Conservation (phyloP, 2,329 filamentous ascomycete species). For the Biscogniauxia marginata region DNA sequence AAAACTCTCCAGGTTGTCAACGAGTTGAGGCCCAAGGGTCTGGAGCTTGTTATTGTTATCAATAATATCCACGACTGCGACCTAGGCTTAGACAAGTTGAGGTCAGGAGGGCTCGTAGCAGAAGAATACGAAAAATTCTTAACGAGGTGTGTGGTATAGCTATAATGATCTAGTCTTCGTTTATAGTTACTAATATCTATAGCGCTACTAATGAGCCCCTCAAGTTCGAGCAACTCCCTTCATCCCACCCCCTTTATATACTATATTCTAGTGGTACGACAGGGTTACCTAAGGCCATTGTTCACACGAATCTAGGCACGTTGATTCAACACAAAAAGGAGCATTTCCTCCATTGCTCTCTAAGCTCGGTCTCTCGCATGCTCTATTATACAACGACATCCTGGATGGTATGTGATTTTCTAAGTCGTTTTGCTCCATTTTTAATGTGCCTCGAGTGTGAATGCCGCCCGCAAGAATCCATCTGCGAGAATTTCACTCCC, state of each 20-base stretch:
- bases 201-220: conserved; percentile 46
- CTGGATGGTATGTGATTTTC: conserved; percentile 65
- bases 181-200: conserved; percentile 22
- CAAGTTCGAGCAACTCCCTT: conserved; percentile 72
- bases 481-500: no score
- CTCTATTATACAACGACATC: conserved; percentile 95
- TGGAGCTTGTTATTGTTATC: conserved; percentile 74
- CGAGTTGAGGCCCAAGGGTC: conserved; percentile 55
- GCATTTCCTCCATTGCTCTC: conserved; percentile 81
- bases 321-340: conserved; percentile 97
- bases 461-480: no score
- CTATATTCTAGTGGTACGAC: conserved; percentile 94
- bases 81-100: conserved; percentile 43
- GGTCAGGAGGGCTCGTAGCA: conserved; percentile 38
- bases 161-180: background rate
- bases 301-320: conserved; percentile 87
- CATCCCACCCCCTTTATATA: conserved; percentile 90
- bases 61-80: conserved; percentile 54
- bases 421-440: background rate
- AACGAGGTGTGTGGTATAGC: conserved; percentile 26
- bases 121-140: conserved; percentile 48
- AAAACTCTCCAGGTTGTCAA: conserved; percentile 79
- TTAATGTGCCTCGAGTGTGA: background rate
- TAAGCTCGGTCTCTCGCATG: conserved; percentile 69
- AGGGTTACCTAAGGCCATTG: conserved; percentile 83